Conservation (phyloP, 1,284 basidiomycete genomes). For the Sporisorium exsertum region DNA sequence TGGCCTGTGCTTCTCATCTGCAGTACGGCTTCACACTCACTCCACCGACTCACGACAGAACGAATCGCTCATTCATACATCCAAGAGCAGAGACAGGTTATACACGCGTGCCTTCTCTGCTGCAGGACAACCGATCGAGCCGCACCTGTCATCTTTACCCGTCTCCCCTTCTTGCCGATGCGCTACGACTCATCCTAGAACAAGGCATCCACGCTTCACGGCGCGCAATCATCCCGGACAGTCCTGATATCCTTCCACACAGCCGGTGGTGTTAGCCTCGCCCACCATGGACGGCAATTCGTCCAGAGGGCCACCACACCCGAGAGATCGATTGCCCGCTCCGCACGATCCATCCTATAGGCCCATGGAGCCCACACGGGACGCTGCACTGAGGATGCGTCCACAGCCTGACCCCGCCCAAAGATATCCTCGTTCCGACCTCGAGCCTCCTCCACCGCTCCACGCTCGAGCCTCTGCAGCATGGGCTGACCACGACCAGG, state of each 20-base stretch:
- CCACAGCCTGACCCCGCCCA: conserved; percentile 9
- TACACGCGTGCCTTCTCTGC: conserved; percentile 36
- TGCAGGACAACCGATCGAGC: background rate
- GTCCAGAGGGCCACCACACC: conserved; percentile 16
- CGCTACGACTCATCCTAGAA: background rate
- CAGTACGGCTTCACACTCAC: background rate
- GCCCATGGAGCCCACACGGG: background rate
- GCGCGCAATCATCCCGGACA: background rate
- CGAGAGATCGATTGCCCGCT: conserved; percentile 16
- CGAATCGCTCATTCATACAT: background rate
- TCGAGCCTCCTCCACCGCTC: conserved; percentile 12
- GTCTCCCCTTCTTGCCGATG: background rate
- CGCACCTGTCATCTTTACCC: background rate
- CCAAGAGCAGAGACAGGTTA: conserved; percentile 29
- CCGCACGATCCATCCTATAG: conserved; percentile 18
- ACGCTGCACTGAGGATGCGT: conserved; percentile 24
- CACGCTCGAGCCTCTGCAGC: background rate
- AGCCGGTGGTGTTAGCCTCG: background rate
- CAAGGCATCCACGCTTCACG: background rate
- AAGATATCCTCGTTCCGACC: conserved; percentile 25
- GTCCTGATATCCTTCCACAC: background rate
- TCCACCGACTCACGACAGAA: background rate
- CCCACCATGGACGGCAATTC: conserved; percentile 35
- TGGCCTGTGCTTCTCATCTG: background rate
- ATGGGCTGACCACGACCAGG: conserved; percentile 19